Conservation (phyloP, 2,329 filamentous ascomycete genomes). For the Sarocladium brachiariae region DNA sequence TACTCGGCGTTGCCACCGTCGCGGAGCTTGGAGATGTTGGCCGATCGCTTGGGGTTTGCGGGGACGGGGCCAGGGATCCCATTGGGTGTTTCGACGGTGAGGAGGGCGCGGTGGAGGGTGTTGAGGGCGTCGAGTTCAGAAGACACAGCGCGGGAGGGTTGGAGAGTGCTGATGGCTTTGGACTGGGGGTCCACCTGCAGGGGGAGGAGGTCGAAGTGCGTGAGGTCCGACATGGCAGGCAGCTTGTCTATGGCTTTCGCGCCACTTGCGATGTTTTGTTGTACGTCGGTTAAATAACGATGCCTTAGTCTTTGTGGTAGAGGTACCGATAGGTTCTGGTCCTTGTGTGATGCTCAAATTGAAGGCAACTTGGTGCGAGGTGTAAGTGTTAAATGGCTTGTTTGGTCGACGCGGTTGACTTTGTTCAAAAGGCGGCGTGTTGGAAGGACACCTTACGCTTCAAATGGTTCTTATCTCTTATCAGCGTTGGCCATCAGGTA, state of each 20-base stretch:
- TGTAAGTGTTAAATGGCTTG: too few relatives aligned
- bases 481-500: constrained; percentile 25
- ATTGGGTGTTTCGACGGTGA: constrained; percentile 47
- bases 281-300: too few relatives aligned
- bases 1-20: constrained; percentile 79
- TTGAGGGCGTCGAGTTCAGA: constrained; percentile 70
- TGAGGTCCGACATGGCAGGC: constrained; percentile 47
- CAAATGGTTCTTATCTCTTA: constrained; percentile 27
- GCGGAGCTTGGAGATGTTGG: constrained; percentile 82
- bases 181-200: constrained; percentile 74
- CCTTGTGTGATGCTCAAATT: too few relatives aligned
- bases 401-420: too few relatives aligned
- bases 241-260: too few relatives aligned
- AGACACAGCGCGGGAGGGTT: constrained; percentile 43
- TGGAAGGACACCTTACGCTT: constrained; percentile 25
- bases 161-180: constrained; percentile 58
- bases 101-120: constrained; percentile 66
- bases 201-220: constrained; percentile 76
- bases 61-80: constrained; percentile 65
- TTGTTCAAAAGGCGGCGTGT: neutral
- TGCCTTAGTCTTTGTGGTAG: neutral
- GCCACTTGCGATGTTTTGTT: neutral
- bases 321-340: too few relatives aligned
- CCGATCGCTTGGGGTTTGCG: constrained; percentile 85
- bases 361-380: too few relatives aligned